phyloP scores from a whole-genome alignment of 176 grass and related monocot genomes.

The Triticum turgidum region DNA sequence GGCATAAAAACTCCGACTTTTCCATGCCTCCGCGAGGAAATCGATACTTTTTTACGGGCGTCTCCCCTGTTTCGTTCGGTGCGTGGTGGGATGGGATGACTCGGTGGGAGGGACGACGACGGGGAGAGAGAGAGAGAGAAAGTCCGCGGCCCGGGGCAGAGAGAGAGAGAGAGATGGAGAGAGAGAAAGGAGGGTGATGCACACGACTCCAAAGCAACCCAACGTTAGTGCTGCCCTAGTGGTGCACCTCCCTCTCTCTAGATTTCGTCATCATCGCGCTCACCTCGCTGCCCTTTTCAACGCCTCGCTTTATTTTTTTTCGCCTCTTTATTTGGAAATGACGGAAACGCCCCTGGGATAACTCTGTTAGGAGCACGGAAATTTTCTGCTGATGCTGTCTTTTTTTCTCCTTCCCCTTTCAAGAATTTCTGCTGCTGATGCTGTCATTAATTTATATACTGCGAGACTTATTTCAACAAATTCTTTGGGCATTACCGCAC shows the following conservation, averaged over 20 bases:
- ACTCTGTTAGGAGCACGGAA: background rate
- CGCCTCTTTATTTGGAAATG: background rate
- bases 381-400: background rate
- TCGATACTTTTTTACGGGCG: background rate
- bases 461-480: background rate
- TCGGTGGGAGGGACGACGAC: constrained; percentile 7
- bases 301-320: background rate
- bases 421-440: too few species aligned
- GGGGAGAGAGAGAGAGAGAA: background rate
- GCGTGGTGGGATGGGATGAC: background rate
- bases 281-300: background rate
- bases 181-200: constrained; percentile 6
- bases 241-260: background rate
- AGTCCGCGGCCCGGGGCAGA: constrained; percentile 1
- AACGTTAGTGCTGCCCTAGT: background rate
- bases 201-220: background rate
- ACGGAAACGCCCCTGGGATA: background rate
- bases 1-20: constrained; percentile 26
- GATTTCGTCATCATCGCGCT: background rate
- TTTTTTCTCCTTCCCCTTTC: too few species aligned
- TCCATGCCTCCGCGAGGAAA: constrained; percentile 13
- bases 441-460: background rate
- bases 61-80: background rate
- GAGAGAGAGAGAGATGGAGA: background rate
- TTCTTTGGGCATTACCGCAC: too few species aligned